Conservation (phyloP, 2,329 filamentous ascomycete genomes). For the Ilyonectria sp. region DNA sequence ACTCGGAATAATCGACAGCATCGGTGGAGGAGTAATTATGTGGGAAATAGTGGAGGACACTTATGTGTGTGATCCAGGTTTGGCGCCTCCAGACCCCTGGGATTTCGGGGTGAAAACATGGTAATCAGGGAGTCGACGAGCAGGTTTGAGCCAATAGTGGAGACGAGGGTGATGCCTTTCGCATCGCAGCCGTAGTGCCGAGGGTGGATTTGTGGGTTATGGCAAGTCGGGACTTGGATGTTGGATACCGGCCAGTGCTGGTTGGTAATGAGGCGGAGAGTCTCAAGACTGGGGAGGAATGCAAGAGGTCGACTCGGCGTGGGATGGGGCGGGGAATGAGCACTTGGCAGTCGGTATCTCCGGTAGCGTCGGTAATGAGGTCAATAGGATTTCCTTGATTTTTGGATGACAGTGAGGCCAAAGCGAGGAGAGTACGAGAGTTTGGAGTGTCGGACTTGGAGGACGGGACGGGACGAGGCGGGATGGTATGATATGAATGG, state of each 20-base stretch:
- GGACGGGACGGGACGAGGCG: slow-evolving; percentile 7
- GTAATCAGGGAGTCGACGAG: slow-evolving; percentile 14
- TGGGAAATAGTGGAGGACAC: background rate
- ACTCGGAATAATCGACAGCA: slow-evolving; percentile 6
- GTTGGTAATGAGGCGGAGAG: background rate
- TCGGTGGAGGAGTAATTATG: background rate
- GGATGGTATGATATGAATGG: slow-evolving; percentile 11
- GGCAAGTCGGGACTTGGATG: slow-evolving; percentile 16
- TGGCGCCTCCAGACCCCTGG: slow-evolving; percentile 5
- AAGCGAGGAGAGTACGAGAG: background rate
- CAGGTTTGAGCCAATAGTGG: slow-evolving; percentile 3
- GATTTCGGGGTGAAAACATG: background rate
- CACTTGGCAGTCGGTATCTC: background rate
- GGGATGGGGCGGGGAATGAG: background rate
- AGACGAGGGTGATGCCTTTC: background rate
- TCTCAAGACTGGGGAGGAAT: background rate
- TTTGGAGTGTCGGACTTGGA: background rate
- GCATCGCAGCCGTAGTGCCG: slow-evolving; percentile 5
- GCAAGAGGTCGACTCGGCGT: background rate
- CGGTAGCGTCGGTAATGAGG: background rate
- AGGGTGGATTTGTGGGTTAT: slow-evolving; percentile 13
- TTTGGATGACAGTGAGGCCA: background rate
- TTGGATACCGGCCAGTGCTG: background rate
- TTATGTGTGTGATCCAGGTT: slow-evolving; percentile 3
- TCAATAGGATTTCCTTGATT: background rate